Percentiles rank a stretch among this genome's conserved stretches.
Evolutionary conservation across 106 monocot species (phyloP).

Genomic region (Cymbidium sinense): DNA sequence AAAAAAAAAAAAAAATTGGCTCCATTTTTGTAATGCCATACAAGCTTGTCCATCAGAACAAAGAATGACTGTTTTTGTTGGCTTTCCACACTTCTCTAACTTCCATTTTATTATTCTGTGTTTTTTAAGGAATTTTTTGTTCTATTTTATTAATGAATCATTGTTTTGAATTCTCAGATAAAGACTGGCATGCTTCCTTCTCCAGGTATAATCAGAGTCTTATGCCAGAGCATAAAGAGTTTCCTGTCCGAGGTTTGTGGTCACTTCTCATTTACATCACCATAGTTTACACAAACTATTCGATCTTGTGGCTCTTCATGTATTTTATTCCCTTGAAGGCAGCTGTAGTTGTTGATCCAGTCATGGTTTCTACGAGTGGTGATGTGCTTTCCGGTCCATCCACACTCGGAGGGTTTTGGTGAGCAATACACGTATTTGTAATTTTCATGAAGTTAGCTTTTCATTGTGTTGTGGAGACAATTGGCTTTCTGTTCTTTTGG

Average conservation of each 20-base stretch:
- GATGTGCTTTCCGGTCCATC: slow-evolving; percentile 73
- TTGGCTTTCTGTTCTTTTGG: background rate
- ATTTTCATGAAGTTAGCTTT: background rate
- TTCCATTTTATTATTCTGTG: no score
- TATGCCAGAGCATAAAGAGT: slow-evolving; percentile 71
- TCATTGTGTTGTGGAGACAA: background rate
- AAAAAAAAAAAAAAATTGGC: background rate
- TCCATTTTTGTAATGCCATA: background rate
- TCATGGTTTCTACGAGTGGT: slow-evolving; percentile 96
- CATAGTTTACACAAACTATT: background rate
- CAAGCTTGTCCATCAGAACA: background rate
- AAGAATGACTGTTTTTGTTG: background rate
- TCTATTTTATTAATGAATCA: background rate
- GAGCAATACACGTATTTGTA: background rate
- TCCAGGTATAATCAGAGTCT: slow-evolving; percentile 49
- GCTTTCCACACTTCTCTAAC: background rate
- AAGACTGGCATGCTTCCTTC: slow-evolving; percentile 99
- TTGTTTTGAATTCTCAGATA: slow-evolving; percentile 44
- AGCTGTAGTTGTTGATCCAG: slow-evolving; percentile 99
- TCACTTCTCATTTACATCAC: background rate
- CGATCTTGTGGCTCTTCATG: background rate
- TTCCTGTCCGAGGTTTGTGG: slow-evolving; percentile 65
- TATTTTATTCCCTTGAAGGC: slow-evolving; percentile 35
- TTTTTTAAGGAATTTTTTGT: background rate
- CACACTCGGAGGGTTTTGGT: slow-evolving; percentile 60